These are phyloP conservation scores for Psilocybe azurescens DNA, from an alignment of 768 basidiomycete species.

Conservation along the genomic window DNA sequence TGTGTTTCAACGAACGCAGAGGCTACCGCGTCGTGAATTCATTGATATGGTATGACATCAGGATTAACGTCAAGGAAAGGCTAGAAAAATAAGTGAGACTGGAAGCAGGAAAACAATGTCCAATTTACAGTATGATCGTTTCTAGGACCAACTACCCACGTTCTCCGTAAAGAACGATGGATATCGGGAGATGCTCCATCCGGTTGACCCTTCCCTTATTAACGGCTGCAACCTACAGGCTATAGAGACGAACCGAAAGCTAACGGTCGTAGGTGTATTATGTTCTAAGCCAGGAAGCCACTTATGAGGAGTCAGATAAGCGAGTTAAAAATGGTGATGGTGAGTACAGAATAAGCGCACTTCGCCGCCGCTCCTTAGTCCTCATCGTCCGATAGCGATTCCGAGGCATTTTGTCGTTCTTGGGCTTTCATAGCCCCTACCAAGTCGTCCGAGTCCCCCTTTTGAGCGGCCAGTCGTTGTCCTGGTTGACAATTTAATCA, in stretches of 20 bases:
- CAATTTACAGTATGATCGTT: neutral
- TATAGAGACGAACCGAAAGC: neutral
- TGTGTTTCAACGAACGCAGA: neutral
- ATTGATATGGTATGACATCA: neutral
- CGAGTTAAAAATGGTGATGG: constrained; percentile 19
- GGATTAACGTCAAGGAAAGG: neutral
- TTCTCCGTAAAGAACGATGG: neutral
- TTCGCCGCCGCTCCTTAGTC: constrained; percentile 41
- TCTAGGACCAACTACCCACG: constrained; percentile 2
- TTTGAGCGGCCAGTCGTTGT: constrained; percentile 79
- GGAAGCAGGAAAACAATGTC: neutral
- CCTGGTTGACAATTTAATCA: constrained; percentile 47
- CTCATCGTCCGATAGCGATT: constrained; percentile 65
- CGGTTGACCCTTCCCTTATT: neutral
- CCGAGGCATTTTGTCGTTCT: constrained; percentile 59
- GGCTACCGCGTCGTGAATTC: too few relatives aligned
- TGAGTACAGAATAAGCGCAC: constrained; percentile 24
- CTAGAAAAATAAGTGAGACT: neutral
- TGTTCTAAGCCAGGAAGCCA: neutral
- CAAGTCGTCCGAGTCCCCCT: constrained; percentile 79
- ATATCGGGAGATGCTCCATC: neutral
- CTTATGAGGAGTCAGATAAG: constrained; percentile 9
- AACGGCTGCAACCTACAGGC: neutral
- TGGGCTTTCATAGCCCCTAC: constrained; percentile 86
- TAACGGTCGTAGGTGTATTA: neutral